Evolutionary conservation across 2,329 filamentous ascomycete species (phyloP).

Genomic region (Calonectria montana): DNA sequence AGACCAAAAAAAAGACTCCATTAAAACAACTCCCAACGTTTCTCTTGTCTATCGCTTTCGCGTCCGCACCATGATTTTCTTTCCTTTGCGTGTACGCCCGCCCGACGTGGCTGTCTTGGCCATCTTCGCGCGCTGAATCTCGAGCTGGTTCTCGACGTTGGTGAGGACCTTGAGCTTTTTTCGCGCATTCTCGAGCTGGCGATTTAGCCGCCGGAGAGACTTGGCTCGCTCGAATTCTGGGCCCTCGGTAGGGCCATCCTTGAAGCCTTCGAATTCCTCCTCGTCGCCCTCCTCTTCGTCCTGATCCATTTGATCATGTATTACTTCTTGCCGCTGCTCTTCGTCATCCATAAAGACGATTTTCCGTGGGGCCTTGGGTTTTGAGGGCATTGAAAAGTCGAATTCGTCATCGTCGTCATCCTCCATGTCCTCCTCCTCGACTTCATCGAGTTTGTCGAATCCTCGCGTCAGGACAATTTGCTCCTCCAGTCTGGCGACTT

Average conservation of each 20-base stretch:
- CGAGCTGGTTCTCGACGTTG: slow-evolving; percentile 67
- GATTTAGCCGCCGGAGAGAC: slow-evolving; percentile 57
- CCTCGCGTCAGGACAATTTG: slow-evolving; percentile 59
- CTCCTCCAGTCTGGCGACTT: slow-evolving; percentile 67
- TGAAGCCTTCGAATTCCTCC: slow-evolving; percentile 39
- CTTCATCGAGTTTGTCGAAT: slow-evolving; percentile 51
- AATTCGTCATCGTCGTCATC: slow-evolving; percentile 49
- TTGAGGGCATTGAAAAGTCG: slow-evolving; percentile 43
- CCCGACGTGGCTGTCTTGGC: slow-evolving; percentile 72
- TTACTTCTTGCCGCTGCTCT: slow-evolving; percentile 48
- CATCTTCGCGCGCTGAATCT: slow-evolving; percentile 71
- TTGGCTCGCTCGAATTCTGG: slow-evolving; percentile 54
- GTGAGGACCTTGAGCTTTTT: slow-evolving; percentile 66
- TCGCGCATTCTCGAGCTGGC: slow-evolving; percentile 61
- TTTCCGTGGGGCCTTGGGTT: slow-evolving; percentile 54
- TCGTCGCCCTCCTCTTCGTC: slow-evolving; percentile 49
- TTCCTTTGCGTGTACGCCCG: slow-evolving; percentile 68
- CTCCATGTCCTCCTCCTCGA: slow-evolving; percentile 46
- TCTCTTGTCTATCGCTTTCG: slow-evolving; percentile 64
- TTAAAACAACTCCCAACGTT: neutral
- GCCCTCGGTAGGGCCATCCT: slow-evolving; percentile 39
- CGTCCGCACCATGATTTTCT: slow-evolving; percentile 71
- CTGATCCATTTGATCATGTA: slow-evolving; percentile 44
- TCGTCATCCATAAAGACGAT: slow-evolving; percentile 63
- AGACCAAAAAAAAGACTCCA: slow-evolving; percentile 23